Conservation (phyloP, 768 basidiomycete genomes). For the Russula brevipes region DNA sequence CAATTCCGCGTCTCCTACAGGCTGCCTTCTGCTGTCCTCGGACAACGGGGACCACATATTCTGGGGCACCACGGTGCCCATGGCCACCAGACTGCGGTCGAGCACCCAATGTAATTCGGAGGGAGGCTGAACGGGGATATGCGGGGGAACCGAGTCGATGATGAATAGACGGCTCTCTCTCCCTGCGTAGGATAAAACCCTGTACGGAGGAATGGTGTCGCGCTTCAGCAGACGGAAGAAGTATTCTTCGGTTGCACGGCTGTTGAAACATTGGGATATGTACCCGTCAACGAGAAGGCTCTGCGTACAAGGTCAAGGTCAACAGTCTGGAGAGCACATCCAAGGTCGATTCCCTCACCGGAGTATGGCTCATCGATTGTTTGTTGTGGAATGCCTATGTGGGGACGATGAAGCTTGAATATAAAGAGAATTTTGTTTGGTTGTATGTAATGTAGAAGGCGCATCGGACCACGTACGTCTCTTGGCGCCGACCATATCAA, state of each 20-base stretch:
- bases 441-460: neutral
- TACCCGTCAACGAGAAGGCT: conserved; percentile 14
- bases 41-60: conserved; percentile 5
- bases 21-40: neutral
- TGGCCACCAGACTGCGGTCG: neutral
- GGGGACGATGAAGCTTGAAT: no score
- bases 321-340: neutral
- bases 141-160: neutral
- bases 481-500: neutral
- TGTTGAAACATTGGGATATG: conserved; percentile 5
- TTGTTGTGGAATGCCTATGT: neutral
- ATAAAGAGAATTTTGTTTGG: neutral
- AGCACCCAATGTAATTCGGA: neutral
- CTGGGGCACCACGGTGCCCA: conserved; percentile 20
- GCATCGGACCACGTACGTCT: neutral
- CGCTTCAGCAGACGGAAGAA: neutral
- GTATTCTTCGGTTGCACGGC: neutral
- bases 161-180: conserved; percentile 2
- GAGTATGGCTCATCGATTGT: neutral
- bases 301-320: neutral
- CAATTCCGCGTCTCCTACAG: conserved; percentile 3
- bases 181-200: neutral
- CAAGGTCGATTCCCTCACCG: neutral
- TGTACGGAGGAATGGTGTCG: neutral
- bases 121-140: neutral